Percentiles rank a stretch among this genome's conserved stretches.
These are phyloP conservation scores for Capsella bursapastoris DNA, from an alignment of 345 rosid species.

Conservation along the genomic window DNA sequence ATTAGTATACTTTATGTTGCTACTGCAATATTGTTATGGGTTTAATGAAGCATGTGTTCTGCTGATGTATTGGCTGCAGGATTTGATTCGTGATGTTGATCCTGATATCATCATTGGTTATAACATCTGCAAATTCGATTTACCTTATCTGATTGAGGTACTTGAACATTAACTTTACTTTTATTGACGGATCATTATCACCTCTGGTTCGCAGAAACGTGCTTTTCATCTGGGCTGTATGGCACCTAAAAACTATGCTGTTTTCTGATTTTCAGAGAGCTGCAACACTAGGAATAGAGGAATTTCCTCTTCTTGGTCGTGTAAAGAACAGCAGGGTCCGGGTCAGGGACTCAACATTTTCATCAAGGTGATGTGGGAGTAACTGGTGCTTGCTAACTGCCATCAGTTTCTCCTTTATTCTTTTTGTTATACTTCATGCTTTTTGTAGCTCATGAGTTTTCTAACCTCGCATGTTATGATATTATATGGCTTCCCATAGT, in stretches of 20 bases:
- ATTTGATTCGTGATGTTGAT: conserved; percentile 84
- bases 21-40: conserved; percentile 31
- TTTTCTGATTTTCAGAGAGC: conserved; percentile 70
- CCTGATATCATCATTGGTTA: conserved; percentile 98
- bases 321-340: conserved; percentile 84
- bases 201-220: conserved; percentile 22
- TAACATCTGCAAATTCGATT: conserved; percentile 97
- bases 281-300: conserved; percentile 78
- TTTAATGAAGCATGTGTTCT: conserved; percentile 24
- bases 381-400: conserved; percentile 24
- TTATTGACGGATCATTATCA: conserved; percentile 19
- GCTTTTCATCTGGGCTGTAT: conserved; percentile 25
- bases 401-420: conserved; percentile 15
- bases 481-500: conserved; percentile 17
- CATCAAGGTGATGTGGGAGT: conserved; percentile 71
- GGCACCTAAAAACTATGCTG: conserved; percentile 21
- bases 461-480: neutral
- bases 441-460: conserved; percentile 20
- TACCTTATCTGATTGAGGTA: conserved; percentile 99
- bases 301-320: conserved; percentile 90
- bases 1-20: conserved; percentile 25
- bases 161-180: conserved; percentile 28
- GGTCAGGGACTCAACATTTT: conserved; percentile 85
- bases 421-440: conserved; percentile 11
- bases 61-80: conserved; percentile 62